Evolutionary conservation across 78 protist species (phyloP).

Genomic region (Dictyostelium purpureum): DNA sequence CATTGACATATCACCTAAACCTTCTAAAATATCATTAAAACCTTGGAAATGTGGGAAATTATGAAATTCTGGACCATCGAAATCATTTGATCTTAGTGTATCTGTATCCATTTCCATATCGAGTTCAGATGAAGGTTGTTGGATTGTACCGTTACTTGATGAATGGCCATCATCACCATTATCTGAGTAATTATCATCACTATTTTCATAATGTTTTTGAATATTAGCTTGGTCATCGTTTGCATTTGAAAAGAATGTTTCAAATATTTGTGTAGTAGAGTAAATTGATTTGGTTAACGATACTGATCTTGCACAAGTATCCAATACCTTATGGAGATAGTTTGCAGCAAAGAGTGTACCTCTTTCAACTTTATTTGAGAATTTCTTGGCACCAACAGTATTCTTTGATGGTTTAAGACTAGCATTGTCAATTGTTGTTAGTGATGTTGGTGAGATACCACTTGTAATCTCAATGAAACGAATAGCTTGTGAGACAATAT

Average conservation of each 20-base stretch:
- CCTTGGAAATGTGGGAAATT: conserved; percentile 82
- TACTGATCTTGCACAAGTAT: background rate
- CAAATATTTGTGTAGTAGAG: conserved; percentile 66
- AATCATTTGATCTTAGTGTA: conserved; percentile 44
- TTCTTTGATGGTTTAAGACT: conserved; percentile 47
- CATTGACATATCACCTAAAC: conserved; percentile 73
- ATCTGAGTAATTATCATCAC: background rate
- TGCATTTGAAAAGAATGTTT: conserved; percentile 53
- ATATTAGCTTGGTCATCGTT: background rate
- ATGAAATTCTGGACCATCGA: conserved; percentile 54
- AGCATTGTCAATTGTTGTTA: conserved; percentile 45
- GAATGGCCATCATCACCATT: background rate
- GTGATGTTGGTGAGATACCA: conserved; percentile 47
- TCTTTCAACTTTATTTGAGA: conserved; percentile 54
- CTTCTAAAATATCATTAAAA: conserved; percentile 68
- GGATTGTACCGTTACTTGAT: conserved; percentile 19
- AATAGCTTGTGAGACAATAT: conserved; percentile 48
- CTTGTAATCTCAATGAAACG: conserved; percentile 43
- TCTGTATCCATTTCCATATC: conserved; percentile 36
- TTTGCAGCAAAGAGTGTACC: conserved; percentile 30
- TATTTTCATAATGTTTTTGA: background rate
- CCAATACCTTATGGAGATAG: conserved; percentile 35
- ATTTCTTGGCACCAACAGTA: conserved; percentile 9
- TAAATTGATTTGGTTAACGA: conserved; percentile 55
- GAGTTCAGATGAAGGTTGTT: background rate